Evolutionary conservation across 1,284 basidiomycete genomes (phyloP).

Genomic region (Rhodotorula mucilaginosa): DNA sequence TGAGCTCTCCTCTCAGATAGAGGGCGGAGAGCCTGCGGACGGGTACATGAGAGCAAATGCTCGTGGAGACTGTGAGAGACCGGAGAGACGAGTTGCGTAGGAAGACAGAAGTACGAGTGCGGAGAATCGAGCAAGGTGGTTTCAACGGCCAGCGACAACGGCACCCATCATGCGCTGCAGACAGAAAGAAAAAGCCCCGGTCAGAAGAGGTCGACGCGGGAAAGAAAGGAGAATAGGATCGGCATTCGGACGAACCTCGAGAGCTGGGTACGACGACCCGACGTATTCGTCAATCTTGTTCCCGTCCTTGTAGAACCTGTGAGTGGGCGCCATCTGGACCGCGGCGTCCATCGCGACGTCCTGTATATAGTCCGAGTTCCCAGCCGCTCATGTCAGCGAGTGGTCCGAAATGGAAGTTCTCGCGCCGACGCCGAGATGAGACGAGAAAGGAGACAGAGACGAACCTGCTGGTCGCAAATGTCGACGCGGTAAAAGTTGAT

Average conservation of each 20-base stretch:
- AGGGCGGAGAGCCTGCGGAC: too few species aligned
- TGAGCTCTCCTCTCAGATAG: too few species aligned
- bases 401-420: too few species aligned
- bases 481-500: constrained; percentile 36
- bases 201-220: too few species aligned
- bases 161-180: constrained; percentile 14
- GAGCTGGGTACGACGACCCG: constrained; percentile 27
- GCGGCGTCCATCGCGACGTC: constrained; percentile 35
- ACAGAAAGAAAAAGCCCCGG: too few species aligned
- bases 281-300: constrained; percentile 35
- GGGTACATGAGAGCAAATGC: too few species aligned
- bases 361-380: not conserved
- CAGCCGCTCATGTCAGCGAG: too few species aligned
- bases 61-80: too few species aligned
- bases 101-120: not conserved
- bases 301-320: constrained; percentile 33
- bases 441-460: not conserved
- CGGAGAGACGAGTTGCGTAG: too few species aligned
- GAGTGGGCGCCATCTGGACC: constrained; percentile 30
- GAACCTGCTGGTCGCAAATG: constrained; percentile 36
- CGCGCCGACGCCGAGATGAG: too few species aligned
- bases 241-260: constrained; percentile 20
- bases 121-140: not conserved
- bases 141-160: constrained; percentile 1
- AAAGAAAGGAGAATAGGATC: too few species aligned